Evolutionary conservation across 164 flowering plant genomes (phyloP), one percentile per base, ranked within the genome.

Genomic region (Pachysandra terminalis): DNA sequence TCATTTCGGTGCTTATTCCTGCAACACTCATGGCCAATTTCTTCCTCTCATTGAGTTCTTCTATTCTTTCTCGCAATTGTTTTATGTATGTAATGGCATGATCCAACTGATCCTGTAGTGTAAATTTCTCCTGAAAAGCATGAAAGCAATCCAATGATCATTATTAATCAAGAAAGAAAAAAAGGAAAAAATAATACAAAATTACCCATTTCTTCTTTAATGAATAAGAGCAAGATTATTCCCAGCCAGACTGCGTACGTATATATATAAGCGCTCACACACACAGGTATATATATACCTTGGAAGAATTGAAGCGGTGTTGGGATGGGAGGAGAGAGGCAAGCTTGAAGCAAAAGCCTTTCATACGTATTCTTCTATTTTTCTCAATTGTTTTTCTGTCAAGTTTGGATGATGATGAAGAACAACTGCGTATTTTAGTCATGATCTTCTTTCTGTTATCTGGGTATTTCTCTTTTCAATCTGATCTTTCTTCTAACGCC

Each of bases 41-140:
- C 62, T 81, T 82, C 60, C 37, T 78, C 45, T 8, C 35, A 66
- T 82, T 70, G 23, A 85, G 27, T 16, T 67, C 72, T 23, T 79
- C 83, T 59, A 84, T 27, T 64, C 76, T n/a, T n/a, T n/a, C n/a
- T n/a, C n/a, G n/a, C n/a, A n/a, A n/a, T n/a, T n/a, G n/a, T n/a
- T n/a, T n/a, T 60, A 84, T 84, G 66, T 84, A 82, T 27, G 53
- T 0, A 0, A 74, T 73, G 0, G 82, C 83, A 19, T 54, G 67
- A 15, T 82, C 83, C 5, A 84, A 51, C 66, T 69, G 82, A 48
- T 81, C 79, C 64, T 64, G 79, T 22, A 67, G 81, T 5, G 83
- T 71, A 52, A 71, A 19, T 59, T 27, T 28, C 19, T 66, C 79
- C 82, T 79, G 71, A 35, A 64, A 56, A 60, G 16, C n/a, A n/a